phyloP scores from a whole-genome alignment of 2,329 filamentous ascomycete species.

The Xenosphaeropsis pyriputrescens region DNA sequence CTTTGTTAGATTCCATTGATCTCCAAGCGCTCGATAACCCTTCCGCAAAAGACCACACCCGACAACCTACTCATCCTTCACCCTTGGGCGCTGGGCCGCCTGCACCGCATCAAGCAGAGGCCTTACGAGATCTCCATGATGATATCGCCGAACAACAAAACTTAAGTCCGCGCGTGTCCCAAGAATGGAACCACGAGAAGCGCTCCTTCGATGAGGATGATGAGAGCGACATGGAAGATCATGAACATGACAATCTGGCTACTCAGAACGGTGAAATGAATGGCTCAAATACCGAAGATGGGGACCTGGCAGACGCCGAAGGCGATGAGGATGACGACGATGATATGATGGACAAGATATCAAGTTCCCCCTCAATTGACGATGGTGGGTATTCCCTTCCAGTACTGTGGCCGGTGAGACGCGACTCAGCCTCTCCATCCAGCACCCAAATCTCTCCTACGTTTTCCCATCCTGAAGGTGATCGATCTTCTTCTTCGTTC shows the following conservation, averaged over 20 bases:
- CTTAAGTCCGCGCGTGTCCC: conserved; percentile 45
- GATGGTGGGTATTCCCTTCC: conserved; percentile 66
- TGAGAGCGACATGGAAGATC: too few species aligned
- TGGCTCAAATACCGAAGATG: conserved; percentile 35
- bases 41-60: conserved; percentile 69
- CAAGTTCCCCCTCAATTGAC: conserved; percentile 95
- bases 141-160: conserved; percentile 61
- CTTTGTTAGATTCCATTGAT: conserved; percentile 70
- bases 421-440: conserved; percentile 12
- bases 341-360: conserved; percentile 97
- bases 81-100: conserved; percentile 32
- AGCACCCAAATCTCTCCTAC: conserved; percentile 3
- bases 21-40: conserved; percentile 73
- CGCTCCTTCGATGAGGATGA: too few species aligned
- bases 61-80: conserved; percentile 33
- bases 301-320: conserved; percentile 51
- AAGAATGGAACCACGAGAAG: conserved; percentile 26
- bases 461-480: conserved; percentile 16
- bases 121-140: conserved; percentile 65
- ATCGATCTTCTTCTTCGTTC: conserved; percentile 17
- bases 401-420: conserved; percentile 14
- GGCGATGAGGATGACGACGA: conserved; percentile 64
- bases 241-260: conserved; percentile 38
- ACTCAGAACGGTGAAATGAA: conserved; percentile 44
- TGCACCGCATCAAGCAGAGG: conserved; percentile 70